Percentiles rank a stretch among this genome's conserved stretches.
Conservation (phyloP, 2,329 filamentous ascomycete genomes). For the Fulvia fulva region DNA sequence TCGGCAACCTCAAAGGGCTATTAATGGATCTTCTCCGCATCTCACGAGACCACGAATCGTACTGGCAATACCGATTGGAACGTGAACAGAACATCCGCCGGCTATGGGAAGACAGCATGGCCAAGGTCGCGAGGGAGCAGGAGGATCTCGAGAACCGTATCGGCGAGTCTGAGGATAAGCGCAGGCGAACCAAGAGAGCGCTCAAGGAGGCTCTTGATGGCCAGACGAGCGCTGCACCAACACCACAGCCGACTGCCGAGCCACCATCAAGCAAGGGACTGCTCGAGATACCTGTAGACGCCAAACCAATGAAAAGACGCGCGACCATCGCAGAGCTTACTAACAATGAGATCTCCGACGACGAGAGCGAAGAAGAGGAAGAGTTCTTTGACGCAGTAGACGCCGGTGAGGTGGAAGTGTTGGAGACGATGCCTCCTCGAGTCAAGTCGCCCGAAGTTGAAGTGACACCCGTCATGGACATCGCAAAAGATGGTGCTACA, state of each 20-base stretch:
- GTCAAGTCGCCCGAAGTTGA: slow-evolving; percentile 22
- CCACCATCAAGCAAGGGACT: slow-evolving; percentile 8
- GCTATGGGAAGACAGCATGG: slow-evolving; percentile 99
- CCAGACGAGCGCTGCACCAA: slow-evolving; percentile 8
- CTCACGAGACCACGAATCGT: slow-evolving; percentile 86
- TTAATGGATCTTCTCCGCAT: slow-evolving; percentile 87
- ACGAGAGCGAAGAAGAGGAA: slow-evolving; percentile 79
- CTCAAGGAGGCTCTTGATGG: slow-evolving; percentile 77
- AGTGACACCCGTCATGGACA: slow-evolving; percentile 15
- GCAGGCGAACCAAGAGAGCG: slow-evolving; percentile 82
- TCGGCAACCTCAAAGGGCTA: slow-evolving; percentile 79
- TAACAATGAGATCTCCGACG: slow-evolving; percentile 66
- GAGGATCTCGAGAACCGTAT: slow-evolving; percentile 84
- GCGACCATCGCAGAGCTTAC: slow-evolving; percentile 66
- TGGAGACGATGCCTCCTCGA: slow-evolving; percentile 58
- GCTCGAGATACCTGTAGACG: slow-evolving; percentile 24
- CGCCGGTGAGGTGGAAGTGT: slow-evolving; percentile 81
- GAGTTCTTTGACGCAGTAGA: slow-evolving; percentile 98
- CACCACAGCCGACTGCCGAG: slow-evolving; percentile 11
- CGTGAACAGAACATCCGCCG: slow-evolving; percentile 85
- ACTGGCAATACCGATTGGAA: slow-evolving; percentile 94
- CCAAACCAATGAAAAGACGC: slow-evolving; percentile 48
- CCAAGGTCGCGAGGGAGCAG: slow-evolving; percentile 89
- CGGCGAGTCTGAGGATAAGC: slow-evolving; percentile 84
- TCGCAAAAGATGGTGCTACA: slow-evolving; percentile 38